phyloP scores from a whole-genome alignment of 2,329 filamentous ascomycete species.

The Leptographium flavum region DNA sequence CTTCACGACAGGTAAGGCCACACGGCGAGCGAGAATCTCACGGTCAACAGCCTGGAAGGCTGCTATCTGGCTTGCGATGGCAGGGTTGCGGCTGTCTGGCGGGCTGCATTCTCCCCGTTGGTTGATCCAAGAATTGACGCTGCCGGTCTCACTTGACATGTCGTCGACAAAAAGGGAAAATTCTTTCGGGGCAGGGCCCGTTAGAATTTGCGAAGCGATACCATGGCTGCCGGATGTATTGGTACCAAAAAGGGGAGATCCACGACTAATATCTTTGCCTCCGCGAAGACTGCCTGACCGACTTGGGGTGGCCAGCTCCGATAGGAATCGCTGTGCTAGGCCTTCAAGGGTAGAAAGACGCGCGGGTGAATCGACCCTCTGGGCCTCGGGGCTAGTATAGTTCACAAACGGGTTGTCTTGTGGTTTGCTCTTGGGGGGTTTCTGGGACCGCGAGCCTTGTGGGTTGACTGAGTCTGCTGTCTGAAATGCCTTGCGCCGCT shows the following conservation, averaged over 20 bases:
- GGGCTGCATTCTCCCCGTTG: slow-evolving; percentile 14
- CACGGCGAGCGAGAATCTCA: slow-evolving; percentile 40
- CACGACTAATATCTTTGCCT: slow-evolving; percentile 26
- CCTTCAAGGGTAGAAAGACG: slow-evolving; percentile 42
- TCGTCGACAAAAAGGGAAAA: slow-evolving; percentile 22
- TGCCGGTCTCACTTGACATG: slow-evolving; percentile 15
- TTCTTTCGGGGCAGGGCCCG: slow-evolving; percentile 26
- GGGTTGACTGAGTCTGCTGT: slow-evolving; percentile 30
- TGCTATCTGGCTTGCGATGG: slow-evolving; percentile 36
- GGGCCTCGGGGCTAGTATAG: slow-evolving; percentile 28
- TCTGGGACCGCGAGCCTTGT: not conserved
- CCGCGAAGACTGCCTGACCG: slow-evolving; percentile 35
- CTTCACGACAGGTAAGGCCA: slow-evolving; percentile 30
- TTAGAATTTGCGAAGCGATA: slow-evolving; percentile 17
- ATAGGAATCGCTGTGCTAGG: slow-evolving; percentile 47
- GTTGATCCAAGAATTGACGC: slow-evolving; percentile 27
- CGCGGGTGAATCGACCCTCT: slow-evolving; percentile 35
- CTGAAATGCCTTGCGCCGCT: slow-evolving; percentile 49
- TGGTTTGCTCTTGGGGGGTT: slow-evolving; percentile 4
- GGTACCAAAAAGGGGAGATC: not conserved
- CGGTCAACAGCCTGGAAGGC: slow-evolving; percentile 52
- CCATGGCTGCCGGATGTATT: slow-evolving; percentile 13
- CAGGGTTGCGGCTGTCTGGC: slow-evolving; percentile 16
- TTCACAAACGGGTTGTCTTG: slow-evolving; percentile 19
- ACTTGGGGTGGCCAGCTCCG: slow-evolving; percentile 41